Evolutionary conservation across 139 green algal species (phyloP).

Genomic region (Tetradesmus obliquus): DNA sequence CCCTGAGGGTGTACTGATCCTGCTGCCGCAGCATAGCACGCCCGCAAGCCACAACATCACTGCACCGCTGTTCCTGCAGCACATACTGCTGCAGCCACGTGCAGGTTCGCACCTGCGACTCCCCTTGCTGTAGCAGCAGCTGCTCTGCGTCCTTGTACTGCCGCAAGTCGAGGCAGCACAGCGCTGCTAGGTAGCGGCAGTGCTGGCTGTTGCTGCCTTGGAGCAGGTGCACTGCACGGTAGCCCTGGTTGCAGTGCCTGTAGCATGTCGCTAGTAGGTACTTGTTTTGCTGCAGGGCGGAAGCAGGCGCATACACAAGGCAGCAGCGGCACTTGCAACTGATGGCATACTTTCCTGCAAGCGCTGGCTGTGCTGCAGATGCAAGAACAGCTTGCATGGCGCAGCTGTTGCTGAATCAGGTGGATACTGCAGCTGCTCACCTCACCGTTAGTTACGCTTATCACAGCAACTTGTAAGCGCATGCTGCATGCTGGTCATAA

Average conservation of each 20-base stretch:
- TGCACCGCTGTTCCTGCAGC: neutral
- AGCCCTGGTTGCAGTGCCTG: constrained; percentile 78
- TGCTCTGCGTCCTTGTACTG: constrained; percentile 87
- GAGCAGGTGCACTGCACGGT: constrained; percentile 83
- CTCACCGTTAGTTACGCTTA: too few species aligned
- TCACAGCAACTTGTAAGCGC: neutral
- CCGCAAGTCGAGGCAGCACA: constrained; percentile 83
- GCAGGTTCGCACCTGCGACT: constrained; percentile 47
- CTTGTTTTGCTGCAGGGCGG: constrained; percentile 77
- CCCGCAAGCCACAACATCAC: neutral
- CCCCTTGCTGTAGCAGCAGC: constrained; percentile 64
- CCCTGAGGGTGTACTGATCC: neutral
- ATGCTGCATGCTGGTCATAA: neutral
- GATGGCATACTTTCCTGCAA: neutral
- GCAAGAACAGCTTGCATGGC: neutral
- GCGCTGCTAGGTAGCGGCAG: constrained; percentile 88
- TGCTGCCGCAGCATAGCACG: neutral
- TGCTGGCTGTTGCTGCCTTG: constrained; percentile 59
- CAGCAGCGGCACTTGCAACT: neutral
- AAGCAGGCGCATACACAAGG: neutral
- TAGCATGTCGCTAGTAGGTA: constrained; percentile 90
- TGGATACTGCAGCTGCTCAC: too few species aligned
- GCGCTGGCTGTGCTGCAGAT: neutral
- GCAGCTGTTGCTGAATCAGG: neutral
- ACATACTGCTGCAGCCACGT: neutral